phyloP scores from a whole-genome alignment of 495 filamentous ascomycete species.

The Penicillium taxi region DNA sequence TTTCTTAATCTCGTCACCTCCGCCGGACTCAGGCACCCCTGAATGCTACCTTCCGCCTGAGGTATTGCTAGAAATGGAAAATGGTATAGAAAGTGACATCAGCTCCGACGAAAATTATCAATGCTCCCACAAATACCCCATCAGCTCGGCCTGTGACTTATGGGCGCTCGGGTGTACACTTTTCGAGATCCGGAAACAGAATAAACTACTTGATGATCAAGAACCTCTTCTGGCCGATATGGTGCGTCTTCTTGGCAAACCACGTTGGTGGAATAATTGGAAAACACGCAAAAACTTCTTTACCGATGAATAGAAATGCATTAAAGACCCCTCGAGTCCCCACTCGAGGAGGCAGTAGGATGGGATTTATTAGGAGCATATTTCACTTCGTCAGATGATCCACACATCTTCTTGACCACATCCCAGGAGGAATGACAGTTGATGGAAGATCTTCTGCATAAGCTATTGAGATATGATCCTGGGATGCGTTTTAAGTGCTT shows the following conservation, averaged over 20 bases:
- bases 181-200: neutral
- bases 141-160: neutral
- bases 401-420: neutral
- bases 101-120: too few species aligned
- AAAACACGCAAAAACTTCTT: neutral
- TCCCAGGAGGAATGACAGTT: neutral
- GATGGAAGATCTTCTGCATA: neutral
- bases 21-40: neutral
- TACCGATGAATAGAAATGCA: neutral
- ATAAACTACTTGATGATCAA: neutral
- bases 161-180: constrained; percentile 1
- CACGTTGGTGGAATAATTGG: neutral
- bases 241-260: neutral
- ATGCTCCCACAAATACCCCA: too few species aligned
- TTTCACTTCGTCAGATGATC: neutral
- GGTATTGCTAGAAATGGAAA: neutral
- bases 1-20: neutral
- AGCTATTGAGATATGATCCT: neutral
- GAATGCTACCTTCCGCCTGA: constrained; percentile 1
- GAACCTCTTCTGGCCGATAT: neutral
- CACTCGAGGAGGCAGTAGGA: neutral
- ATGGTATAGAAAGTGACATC: too few species aligned
- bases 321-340: too few species aligned
- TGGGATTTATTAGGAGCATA: too few species aligned
- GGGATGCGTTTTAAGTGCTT: neutral